Conservation (phyloP, 129 eudicot genomes). For the Scalesia atractyloides region DNA sequence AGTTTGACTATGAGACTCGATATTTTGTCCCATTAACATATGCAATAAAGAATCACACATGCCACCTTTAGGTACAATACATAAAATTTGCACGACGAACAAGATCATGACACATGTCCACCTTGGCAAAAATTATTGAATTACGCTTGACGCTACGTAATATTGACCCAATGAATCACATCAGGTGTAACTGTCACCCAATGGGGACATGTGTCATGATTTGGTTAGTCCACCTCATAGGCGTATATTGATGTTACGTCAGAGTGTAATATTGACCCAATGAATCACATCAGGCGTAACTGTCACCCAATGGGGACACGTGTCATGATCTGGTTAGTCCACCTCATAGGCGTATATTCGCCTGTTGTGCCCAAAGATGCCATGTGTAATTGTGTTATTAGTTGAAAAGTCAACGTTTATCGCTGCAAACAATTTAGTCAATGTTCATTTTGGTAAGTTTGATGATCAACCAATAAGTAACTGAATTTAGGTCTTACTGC, state of each 20-base stretch:
- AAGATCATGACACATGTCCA: neutral
- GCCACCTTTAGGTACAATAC: no score
- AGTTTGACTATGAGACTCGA: neutral
- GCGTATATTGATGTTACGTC: no score
- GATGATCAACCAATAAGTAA: neutral
- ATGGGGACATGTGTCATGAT: neutral
- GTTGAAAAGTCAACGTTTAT: no score
- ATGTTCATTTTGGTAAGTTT: neutral
- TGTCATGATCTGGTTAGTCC: neutral
- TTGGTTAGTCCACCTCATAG: neutral
- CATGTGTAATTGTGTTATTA: no score
- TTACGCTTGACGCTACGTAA: neutral
- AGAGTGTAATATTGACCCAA: neutral
- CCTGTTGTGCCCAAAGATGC: no score
- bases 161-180: neutral
- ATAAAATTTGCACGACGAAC: neutral
- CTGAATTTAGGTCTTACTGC: conserved; percentile 39
- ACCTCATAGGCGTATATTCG: no score
- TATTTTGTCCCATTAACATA: neutral
- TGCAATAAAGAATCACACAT: no score
- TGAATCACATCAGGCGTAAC: neutral
- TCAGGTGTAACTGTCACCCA: neutral
- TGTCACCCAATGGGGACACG: neutral
- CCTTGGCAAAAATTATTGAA: neutral
- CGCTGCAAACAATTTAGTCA: neutral